A percentile compares a stretch with the other conserved stretches of the same genome.
These are phyloP conservation scores for Pseudocercospora crystallina DNA, from an alignment of 2,329 filamentous ascomycete species.

Conservation along the genomic window DNA sequence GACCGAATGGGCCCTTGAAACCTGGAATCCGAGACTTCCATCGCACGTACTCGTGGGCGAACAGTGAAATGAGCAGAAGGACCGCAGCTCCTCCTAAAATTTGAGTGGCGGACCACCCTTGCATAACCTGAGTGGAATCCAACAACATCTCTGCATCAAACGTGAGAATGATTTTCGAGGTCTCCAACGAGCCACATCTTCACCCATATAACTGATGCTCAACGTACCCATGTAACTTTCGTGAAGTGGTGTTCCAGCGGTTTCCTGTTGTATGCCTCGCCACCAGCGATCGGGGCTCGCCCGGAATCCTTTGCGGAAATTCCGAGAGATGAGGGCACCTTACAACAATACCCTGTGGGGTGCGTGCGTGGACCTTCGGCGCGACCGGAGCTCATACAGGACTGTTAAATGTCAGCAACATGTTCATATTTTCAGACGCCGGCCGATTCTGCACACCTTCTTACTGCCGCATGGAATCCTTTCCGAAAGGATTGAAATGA, in stretches of 20 bases:
- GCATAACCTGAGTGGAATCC: not conserved
- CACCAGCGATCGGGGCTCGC: not conserved
- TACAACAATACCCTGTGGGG: not conserved
- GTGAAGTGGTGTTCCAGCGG: not conserved
- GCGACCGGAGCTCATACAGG: not conserved
- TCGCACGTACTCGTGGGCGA: too few relatives aligned
- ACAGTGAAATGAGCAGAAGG: not conserved
- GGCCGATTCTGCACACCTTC: not conserved
- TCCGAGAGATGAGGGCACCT: not conserved
- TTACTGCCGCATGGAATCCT: not conserved
- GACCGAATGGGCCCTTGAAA: not conserved
- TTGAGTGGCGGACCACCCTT: not conserved
- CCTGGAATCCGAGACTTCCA: not conserved
- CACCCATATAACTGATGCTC: not conserved
- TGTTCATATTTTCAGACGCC: not conserved
- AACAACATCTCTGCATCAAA: constrained; percentile 1
- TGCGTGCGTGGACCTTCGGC: not conserved
- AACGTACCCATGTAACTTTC: not conserved
- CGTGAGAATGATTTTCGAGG: not conserved
- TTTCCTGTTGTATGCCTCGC: not conserved
- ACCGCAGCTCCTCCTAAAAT: not conserved
- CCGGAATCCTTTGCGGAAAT: not conserved
- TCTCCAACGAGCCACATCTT: not conserved
- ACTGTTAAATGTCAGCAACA: not conserved
- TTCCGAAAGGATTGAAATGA: not conserved